Base-by-base conservation (phyloP, 768 basidiomycete genomes). In the Mycena albidolilacea region DNA sequence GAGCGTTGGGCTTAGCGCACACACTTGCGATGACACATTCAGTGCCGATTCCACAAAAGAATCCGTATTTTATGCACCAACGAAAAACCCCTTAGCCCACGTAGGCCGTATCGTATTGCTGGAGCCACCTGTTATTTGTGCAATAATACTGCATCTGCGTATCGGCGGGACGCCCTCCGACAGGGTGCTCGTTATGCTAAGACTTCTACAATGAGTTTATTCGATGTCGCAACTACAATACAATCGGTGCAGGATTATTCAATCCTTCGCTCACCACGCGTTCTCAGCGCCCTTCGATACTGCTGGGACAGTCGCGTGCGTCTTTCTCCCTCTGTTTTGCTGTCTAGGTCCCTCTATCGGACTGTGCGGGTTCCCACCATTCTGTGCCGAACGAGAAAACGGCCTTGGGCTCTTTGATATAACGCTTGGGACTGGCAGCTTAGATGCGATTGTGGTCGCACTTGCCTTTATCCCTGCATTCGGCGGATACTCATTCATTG, bases 81-180 rank as follows among this genome's bases (percentile, higher is more conserved):
- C 44, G 30, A 67, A 55, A 39, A 57, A 46, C 41, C 15, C 14
- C 52, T 19, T 14, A 50, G 5, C 54, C 7, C 44, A 10, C 39
- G 17, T 17, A 14, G 52, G 23, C 37, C 41, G 46, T 50, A 50
- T 67, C 46, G 57, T 59, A 19, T 19, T 23, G 43, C n/a, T 37
- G 57, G 10, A 43, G 8, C n/a, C 58, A 41, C 54, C 15, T 59
- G 41, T n/a, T 21, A 35, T 39, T 44, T 23, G 52, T n/a, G 37
- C 58, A 60, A 60, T 68, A 68, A 68, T 60, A 43, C 21, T 59
- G 59, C 39, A 23, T 43, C 21, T 59, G 59, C 39, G 14, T 43
- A 21, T 38, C 8, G 9, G 54, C 54, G 37, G 30, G 10, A 55
- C 14, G 41, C 41, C 14, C 9, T 43, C 2, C 6, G 41, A 43